These are phyloP conservation scores for Saturnispora sekii DNA, from an alignment of 805 yeast genomes.

Conservation along the genomic window DNA sequence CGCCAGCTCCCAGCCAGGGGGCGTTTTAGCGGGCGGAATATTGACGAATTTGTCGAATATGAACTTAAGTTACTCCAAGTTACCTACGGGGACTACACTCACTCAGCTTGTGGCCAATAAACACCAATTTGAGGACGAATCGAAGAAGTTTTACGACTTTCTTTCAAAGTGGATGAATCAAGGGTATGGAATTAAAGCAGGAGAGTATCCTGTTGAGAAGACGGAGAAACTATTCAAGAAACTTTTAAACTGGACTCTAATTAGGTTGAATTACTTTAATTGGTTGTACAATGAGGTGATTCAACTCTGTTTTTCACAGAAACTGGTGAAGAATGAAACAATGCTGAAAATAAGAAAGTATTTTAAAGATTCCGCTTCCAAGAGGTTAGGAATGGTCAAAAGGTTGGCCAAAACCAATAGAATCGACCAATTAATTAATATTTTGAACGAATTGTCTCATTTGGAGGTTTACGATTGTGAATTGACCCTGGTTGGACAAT, in stretches of 20 bases:
- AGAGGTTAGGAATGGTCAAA: constrained; percentile 15
- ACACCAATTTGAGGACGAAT: constrained; percentile 28
- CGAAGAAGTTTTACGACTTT: constrained; percentile 29
- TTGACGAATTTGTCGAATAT: background rate
- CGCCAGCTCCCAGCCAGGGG: constrained; percentile 3
- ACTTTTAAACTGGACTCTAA: constrained; percentile 23
- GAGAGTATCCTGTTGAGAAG: constrained; percentile 10
- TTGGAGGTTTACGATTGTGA: constrained; percentile 30
- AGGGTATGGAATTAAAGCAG: constrained; percentile 18
- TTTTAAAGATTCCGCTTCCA: constrained; percentile 10
- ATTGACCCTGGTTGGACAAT: constrained; percentile 3
- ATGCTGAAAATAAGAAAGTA: background rate
- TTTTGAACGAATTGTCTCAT: constrained; percentile 16
- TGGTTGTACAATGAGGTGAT: constrained; percentile 22
- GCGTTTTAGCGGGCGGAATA: constrained; percentile 9
- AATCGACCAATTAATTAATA: constrained; percentile 11
- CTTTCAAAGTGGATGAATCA: constrained; percentile 26
- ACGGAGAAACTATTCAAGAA: constrained; percentile 27
- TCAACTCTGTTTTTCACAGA: constrained; percentile 9
- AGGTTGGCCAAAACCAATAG: constrained; percentile 12
- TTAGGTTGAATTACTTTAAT: constrained; percentile 24
- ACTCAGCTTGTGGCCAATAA: constrained; percentile 13
- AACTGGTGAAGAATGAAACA: constrained; percentile 5
- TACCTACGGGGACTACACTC: constrained; percentile 5
- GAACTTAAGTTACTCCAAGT: constrained; percentile 2